These are phyloP conservation scores for Sporopachydermia lactativora DNA, from an alignment of 805 yeast species.

Conservation along the genomic window DNA sequence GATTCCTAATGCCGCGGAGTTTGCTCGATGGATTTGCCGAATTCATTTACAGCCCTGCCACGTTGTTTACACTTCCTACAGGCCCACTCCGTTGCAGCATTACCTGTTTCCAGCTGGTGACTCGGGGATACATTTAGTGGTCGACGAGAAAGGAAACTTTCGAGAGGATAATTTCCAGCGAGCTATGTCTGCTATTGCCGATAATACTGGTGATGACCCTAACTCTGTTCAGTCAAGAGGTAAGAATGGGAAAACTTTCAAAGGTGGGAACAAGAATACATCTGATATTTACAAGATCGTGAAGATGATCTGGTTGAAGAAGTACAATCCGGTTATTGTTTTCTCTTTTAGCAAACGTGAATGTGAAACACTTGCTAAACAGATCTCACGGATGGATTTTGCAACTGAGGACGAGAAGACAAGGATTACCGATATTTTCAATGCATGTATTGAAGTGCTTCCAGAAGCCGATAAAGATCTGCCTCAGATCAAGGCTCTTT, in stretches of 20 bases:
- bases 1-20: conserved; percentile 95
- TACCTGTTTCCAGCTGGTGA: conserved; percentile 98
- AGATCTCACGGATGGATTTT: conserved; percentile 92
- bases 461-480: conserved; percentile 86
- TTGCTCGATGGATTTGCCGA: conserved; percentile 97
- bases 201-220: conserved; percentile 75
- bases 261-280: conserved; percentile 64
- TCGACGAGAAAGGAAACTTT: conserved; percentile 91
- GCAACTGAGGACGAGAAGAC: conserved; percentile 90
- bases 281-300: conserved; percentile 94
- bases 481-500: conserved; percentile 86
- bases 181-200: conserved; percentile 90
- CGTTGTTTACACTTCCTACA: conserved; percentile 94
- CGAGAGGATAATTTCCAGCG: conserved; percentile 97
- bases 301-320: conserved; percentile 94
- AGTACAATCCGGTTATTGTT: conserved; percentile 95
- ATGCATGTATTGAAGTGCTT: conserved; percentile 74
- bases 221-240: conserved; percentile 45
- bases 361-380: conserved; percentile 86
- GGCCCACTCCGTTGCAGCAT: conserved; percentile 98
- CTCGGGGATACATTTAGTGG: conserved; percentile 93
- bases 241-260: conserved; percentile 66
- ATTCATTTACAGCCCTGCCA: conserved; percentile 96
- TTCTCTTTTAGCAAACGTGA: conserved; percentile 97
- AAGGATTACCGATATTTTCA: conserved; percentile 78